Percentiles rank a stretch among this genome's conserved stretches.
These are phyloP conservation scores for Tetragonia tetragonoides DNA, from an alignment of 148 eudicot species.

Conservation along the genomic window DNA sequence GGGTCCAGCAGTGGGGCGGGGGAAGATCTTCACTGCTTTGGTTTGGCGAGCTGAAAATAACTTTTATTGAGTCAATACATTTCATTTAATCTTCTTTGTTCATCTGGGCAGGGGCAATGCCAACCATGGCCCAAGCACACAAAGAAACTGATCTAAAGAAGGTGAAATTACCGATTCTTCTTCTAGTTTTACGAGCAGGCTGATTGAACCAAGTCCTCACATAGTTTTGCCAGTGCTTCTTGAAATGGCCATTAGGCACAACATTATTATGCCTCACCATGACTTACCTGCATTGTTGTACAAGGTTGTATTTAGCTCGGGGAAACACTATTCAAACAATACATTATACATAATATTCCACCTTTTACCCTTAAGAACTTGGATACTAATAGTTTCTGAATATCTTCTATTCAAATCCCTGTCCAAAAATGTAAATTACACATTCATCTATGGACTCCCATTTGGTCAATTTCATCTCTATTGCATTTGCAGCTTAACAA, in stretches of 20 bases:
- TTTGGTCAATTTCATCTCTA: too few species aligned
- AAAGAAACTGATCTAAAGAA: not conserved
- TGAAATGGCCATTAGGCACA: constrained; percentile 55
- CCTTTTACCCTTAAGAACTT: too few species aligned
- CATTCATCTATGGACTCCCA: too few species aligned
- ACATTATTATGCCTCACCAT: constrained; percentile 63
- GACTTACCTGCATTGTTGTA: constrained; percentile 45
- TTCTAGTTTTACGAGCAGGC: constrained; percentile 61
- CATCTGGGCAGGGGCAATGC: too few species aligned
- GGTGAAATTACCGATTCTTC: constrained; percentile 45
- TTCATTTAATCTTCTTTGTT: too few species aligned
- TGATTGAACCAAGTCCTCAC: constrained; percentile 66
- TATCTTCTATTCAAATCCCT: too few species aligned
- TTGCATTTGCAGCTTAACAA: too few species aligned
- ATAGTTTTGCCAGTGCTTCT: constrained; percentile 69
- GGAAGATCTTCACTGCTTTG: constrained; percentile 73
- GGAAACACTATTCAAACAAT: not conserved
- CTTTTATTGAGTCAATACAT: too few species aligned
- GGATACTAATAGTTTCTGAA: too few species aligned
- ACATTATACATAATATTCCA: not conserved
- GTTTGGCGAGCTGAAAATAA: constrained; percentile 50
- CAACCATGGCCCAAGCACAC: too few species aligned
- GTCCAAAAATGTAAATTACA: too few species aligned
- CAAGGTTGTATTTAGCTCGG: constrained; percentile 27
- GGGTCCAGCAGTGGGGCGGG: constrained; percentile 38